phyloP scores from a whole-genome alignment of 2,329 filamentous ascomycete genomes.

The Thielaviopsis ethacetica region DNA sequence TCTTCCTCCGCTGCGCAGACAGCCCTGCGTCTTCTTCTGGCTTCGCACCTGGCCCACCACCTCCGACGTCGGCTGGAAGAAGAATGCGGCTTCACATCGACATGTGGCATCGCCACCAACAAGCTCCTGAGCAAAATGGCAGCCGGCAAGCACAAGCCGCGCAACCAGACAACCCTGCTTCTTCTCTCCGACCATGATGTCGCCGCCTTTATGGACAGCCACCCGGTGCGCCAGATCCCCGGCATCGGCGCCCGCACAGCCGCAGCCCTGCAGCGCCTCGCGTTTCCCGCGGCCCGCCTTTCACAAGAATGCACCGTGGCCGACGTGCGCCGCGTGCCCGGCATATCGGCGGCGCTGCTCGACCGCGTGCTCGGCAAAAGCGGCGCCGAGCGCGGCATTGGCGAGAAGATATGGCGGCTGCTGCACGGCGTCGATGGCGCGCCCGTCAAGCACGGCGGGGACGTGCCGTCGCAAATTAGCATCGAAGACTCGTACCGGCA shows the following conservation, averaged over 20 bases:
- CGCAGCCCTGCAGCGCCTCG: conserved; percentile 22
- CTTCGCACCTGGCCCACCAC: conserved; percentile 64
- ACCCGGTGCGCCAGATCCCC: conserved; percentile 66
- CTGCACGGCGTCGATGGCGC: conserved; percentile 66
- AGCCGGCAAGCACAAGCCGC: conserved; percentile 72
- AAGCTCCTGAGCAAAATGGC: conserved; percentile 77
- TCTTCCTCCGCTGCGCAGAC: background rate
- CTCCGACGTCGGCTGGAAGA: conserved; percentile 57
- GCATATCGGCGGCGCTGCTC: conserved; percentile 46
- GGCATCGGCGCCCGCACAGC: conserved; percentile 73
- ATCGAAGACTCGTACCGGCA: conserved; percentile 78
- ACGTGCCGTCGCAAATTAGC: conserved; percentile 73
- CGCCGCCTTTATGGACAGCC: conserved; percentile 53
- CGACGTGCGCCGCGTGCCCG: conserved; percentile 26
- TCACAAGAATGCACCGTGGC: background rate
- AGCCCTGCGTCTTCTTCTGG: conserved; percentile 50
- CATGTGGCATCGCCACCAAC: conserved; percentile 74
- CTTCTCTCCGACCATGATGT: conserved; percentile 43
- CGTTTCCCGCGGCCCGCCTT: conserved; percentile 11
- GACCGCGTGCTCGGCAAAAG: conserved; percentile 54
- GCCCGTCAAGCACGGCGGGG: conserved; percentile 54
- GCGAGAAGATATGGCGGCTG: conserved; percentile 56
- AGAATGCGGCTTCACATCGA: conserved; percentile 69
- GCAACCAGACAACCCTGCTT: conserved; percentile 69
- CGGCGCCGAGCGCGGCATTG: conserved; percentile 55